Percentiles rank a stretch among this genome's conserved stretches.
Evolutionary conservation across 2,329 filamentous ascomycete genomes (phyloP).

Genomic region (Colletotrichum zoysiae): DNA sequence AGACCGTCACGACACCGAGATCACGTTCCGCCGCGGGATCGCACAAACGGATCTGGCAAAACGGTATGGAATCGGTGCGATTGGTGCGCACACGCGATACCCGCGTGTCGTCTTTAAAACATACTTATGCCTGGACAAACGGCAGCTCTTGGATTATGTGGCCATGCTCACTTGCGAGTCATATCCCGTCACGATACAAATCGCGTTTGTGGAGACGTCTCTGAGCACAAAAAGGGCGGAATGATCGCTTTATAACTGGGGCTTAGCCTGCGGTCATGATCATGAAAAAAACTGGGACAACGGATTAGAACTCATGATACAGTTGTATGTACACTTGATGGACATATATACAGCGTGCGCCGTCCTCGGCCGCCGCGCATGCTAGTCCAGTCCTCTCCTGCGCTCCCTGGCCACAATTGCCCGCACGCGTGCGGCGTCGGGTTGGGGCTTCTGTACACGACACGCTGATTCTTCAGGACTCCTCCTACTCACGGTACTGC

Average conservation of each 20-base stretch:
- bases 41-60: conserved; percentile 27
- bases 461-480: conserved; percentile 61
- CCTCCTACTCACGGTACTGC: conserved; percentile 51
- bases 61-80: conserved; percentile 24
- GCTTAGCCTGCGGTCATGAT: conserved; percentile 11
- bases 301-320: conserved; percentile 38
- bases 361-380: conserved; percentile 47
- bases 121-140: conserved; percentile 5
- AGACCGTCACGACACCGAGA: conserved; percentile 17
- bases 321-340: conserved; percentile 48
- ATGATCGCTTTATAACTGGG: conserved; percentile 24
- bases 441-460: conserved; percentile 62
- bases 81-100: conserved; percentile 15
- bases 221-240: neutral
- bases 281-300: conserved; percentile 14
- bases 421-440: conserved; percentile 57
- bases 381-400: conserved; percentile 57
- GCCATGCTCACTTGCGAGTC: conserved; percentile 1
- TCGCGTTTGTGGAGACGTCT: conserved; percentile 8
- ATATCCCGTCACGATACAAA: conserved; percentile 9
- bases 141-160: neutral
- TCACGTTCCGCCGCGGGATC: conserved; percentile 17
- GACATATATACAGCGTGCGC: conserved; percentile 55
- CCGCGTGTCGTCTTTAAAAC: conserved; percentile 6
- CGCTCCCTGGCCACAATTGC: conserved; percentile 55